Evolutionary conservation across 495 filamentous ascomycete species (phyloP).

Genomic region (Bathelium albidoporum): DNA sequence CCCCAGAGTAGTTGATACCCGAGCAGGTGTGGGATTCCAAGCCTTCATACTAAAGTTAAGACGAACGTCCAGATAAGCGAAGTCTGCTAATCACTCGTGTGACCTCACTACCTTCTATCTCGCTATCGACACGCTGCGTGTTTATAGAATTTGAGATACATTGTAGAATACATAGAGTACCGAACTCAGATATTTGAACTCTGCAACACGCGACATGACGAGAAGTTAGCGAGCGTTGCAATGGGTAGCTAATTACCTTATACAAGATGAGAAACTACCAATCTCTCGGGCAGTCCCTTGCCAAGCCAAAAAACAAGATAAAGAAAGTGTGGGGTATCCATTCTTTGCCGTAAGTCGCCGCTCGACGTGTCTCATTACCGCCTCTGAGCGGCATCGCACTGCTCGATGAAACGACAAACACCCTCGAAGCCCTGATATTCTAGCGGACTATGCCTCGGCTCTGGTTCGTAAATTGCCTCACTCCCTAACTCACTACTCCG

Average conservation of each 20-base stretch:
- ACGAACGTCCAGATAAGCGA: too few relatives aligned
- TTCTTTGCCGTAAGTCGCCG: not conserved
- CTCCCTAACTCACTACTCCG: constrained; percentile 45
- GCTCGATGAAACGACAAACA: constrained; percentile 76
- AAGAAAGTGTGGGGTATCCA: not conserved
- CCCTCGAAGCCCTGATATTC: constrained; percentile 76
- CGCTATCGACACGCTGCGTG: too few relatives aligned
- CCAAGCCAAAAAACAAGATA: not conserved
- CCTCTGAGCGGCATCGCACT: constrained; percentile 59
- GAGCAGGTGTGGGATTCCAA: too few relatives aligned
- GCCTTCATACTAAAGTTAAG: too few relatives aligned
- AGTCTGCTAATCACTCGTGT: too few relatives aligned
- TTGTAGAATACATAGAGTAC: too few relatives aligned
- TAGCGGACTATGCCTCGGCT: constrained; percentile 28
- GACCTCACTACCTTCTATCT: too few relatives aligned
- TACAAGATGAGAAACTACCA: not conserved
- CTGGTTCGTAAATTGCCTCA: constrained; percentile 24
- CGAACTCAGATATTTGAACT: not conserved
- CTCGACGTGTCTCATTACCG: not conserved
- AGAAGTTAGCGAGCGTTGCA: not conserved
- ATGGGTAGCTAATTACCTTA: not conserved
- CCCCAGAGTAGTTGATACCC: too few relatives aligned
- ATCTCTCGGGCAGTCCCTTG: not conserved
- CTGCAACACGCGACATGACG: not conserved
- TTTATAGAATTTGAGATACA: too few relatives aligned